Evolutionary conservation across 805 yeast species (phyloP).

Genomic region (Ogataea thermomethanolica): DNA sequence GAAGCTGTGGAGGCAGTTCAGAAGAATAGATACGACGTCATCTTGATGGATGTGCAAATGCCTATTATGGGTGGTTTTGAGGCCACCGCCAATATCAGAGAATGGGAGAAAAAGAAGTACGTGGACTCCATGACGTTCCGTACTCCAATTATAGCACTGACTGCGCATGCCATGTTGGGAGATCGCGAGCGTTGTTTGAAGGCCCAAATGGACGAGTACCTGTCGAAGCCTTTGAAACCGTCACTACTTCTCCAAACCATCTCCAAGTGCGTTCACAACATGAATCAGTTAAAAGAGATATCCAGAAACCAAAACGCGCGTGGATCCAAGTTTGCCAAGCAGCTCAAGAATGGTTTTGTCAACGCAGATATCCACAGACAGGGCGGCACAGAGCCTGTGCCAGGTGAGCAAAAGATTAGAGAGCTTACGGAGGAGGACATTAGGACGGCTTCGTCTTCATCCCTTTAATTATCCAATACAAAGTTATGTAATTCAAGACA

Average conservation of each 20-base stretch:
- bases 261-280: constrained; percentile 73
- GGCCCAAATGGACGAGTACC: constrained; percentile 90
- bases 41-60: constrained; percentile 93
- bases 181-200: constrained; percentile 83
- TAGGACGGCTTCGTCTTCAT: background rate
- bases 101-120: constrained; percentile 83
- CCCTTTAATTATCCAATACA: background rate
- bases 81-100: constrained; percentile 81
- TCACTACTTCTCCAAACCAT: constrained; percentile 79
- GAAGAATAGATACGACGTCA: constrained; percentile 68
- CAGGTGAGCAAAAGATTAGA: constrained; percentile 11
- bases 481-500: constrained; percentile 41
- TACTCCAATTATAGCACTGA: constrained; percentile 84
- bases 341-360: constrained; percentile 23
- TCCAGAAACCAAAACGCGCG: constrained; percentile 43
- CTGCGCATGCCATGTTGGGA: constrained; percentile 94
- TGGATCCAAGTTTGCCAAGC: constrained; percentile 42
- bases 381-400: constrained; percentile 6
- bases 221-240: constrained; percentile 85
- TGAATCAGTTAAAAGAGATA: constrained; percentile 57
- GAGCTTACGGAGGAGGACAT: constrained; percentile 12
- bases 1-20: constrained; percentile 78
- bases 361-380: constrained; percentile 14
- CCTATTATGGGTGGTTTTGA: constrained; percentile 95
- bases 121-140: constrained; percentile 65